phyloP scores from a whole-genome alignment of 1,139 yeast species.

The Nematodospora anomalae region DNA sequence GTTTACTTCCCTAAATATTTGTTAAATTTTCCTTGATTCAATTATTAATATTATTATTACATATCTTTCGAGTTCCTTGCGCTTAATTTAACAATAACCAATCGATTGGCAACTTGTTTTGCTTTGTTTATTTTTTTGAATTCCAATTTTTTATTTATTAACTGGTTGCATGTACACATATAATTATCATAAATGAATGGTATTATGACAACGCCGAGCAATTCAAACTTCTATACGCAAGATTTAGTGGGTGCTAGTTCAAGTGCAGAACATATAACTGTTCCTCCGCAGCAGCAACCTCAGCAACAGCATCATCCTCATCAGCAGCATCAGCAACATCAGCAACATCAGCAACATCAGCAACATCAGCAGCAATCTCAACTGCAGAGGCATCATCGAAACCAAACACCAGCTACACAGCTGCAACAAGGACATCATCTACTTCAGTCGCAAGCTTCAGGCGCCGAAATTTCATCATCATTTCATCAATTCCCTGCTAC shows the following conservation, averaged over 20 bases:
- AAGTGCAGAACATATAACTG: conserved; percentile 13
- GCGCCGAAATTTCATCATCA: conserved; percentile 3
- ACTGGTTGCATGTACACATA: conserved; percentile 5
- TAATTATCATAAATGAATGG: conserved; percentile 14
- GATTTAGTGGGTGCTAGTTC: conserved; percentile 16
- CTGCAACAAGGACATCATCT: conserved; percentile 4
- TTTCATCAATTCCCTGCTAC: conserved; percentile 9
- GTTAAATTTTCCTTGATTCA: background rate
- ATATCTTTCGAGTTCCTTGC: conserved; percentile 1
- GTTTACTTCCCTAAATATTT: background rate
- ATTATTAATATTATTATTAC: background rate
- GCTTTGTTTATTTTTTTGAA: background rate
- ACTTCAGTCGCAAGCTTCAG: conserved; percentile 3
- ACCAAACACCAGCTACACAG: conserved; percentile 6
- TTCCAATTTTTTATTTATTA: conserved; percentile 5
- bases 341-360: conserved; percentile 3
- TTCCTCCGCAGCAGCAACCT: conserved; percentile 8
- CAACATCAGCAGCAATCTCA: conserved; percentile 3
- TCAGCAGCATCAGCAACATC: conserved; percentile 8
- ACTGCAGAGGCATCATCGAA: conserved; percentile 6
- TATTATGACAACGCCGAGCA: conserved; percentile 16
- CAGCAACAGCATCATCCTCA: conserved; percentile 8
- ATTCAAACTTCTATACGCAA: conserved; percentile 16
- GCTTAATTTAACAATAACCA: background rate
- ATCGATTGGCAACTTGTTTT: background rate